phyloP scores from a whole-genome alignment of 164 flowering plant genomes.

The Sextonia rubra region DNA sequence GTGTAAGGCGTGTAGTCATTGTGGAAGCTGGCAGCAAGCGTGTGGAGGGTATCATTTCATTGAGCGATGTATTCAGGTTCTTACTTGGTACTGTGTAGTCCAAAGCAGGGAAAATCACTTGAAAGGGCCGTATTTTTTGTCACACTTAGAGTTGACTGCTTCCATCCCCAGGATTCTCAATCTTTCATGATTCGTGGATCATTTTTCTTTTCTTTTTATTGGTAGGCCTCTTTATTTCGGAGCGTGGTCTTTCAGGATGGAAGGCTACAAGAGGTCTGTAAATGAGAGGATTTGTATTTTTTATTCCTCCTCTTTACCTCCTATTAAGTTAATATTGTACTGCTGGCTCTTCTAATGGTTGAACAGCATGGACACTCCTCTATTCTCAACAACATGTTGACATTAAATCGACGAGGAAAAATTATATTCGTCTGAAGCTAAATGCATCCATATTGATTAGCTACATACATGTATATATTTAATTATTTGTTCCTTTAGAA shows the following conservation, averaged over 20 bases:
- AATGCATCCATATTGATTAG: no score
- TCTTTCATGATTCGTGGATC: conserved; percentile 5
- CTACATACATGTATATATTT: no score
- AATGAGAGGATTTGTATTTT: background rate
- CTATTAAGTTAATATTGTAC: background rate
- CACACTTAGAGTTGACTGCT: background rate
- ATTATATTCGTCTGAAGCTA: no score
- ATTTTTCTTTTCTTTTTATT: conserved; percentile 23
- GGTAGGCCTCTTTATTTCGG: conserved; percentile 11
- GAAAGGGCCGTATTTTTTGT: conserved; percentile 1
- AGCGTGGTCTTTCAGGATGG: conserved; percentile 13
- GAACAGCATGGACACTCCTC: background rate
- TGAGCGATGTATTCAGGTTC: conserved; percentile 73
- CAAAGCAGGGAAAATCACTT: background rate
- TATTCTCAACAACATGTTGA: no score
- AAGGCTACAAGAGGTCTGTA: conserved; percentile 20
- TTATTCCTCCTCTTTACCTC: background rate
- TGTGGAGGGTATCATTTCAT: conserved; percentile 79
- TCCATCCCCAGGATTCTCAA: background rate
- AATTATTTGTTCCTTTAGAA: no score
- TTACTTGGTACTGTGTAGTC: conserved; percentile 46
- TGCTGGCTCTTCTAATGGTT: background rate
- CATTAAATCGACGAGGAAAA: no score
- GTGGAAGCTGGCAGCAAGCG: conserved; percentile 98
- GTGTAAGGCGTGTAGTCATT: conserved; percentile 70